Evolutionary conservation across 1,284 basidiomycete genomes (phyloP), one percentile per base, ranked within the genome.

Genomic region (Pseudozyma tsukubaensis): DNA sequence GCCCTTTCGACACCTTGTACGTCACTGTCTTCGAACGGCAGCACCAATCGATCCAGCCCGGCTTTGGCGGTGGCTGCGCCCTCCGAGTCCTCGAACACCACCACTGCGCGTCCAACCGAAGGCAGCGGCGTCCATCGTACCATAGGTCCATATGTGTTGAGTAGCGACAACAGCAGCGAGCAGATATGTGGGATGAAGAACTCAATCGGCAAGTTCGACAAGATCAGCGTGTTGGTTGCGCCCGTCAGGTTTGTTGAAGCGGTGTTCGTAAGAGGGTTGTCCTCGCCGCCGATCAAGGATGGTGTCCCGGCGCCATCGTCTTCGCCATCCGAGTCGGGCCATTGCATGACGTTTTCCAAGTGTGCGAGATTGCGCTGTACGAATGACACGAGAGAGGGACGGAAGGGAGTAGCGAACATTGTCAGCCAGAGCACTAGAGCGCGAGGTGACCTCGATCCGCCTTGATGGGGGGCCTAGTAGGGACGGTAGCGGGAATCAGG

Each of bases 401-500:
- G 40, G n/a, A n/a, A n/a, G n/a, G n/a, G n/a, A n/a, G n/a, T n/a
- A 44, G 16, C 37, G 29, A 11, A 34, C 16, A 34, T 24, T 24
- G 67, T 60, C 57, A 53, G 66, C 62, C 42, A 51, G 39, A 34
- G 50, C 39, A 51, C 40, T n/a, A n/a, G n/a, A n/a, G n/a, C n/a
- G n/a, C n/a, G n/a, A n/a, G n/a, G n/a, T n/a, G n/a, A n/a, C n/a
- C n/a, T n/a, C n/a, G n/a, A n/a, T n/a, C n/a, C n/a, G n/a, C n/a
- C n/a, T n/a, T n/a, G n/a, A n/a, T n/a, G n/a, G n/a, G n/a, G n/a
- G n/a, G n/a, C 48, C 61, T 53, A 96, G 89, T 97, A 96, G 70
- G 94, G 94, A 68, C 89, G 87, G 86, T 88, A 95, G 85, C 94
- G 91, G 82, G 87, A 89, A 87, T 90, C 87, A 19, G 86, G 85